Evolutionary conservation across 106 monocot species (phyloP).

Genomic region (Gastrodia elata): DNA sequence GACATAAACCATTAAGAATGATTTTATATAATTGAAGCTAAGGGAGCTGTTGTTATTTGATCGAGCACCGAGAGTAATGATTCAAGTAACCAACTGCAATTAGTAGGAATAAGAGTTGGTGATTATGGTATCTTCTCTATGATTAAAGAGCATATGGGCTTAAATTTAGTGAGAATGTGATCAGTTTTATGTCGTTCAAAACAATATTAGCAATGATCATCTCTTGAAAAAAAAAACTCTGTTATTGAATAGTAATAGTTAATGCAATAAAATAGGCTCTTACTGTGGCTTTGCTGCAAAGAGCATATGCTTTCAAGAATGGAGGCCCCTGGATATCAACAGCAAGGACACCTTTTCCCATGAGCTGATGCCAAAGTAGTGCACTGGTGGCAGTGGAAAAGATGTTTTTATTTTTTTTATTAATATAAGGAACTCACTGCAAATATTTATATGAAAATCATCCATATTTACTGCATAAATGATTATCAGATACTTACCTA

Average conservation of each 20-base stretch:
- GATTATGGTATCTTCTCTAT: too few relatives aligned
- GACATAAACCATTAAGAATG: too few relatives aligned
- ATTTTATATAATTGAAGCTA: too few relatives aligned
- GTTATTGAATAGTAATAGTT: not conserved
- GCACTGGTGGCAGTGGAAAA: slow-evolving; percentile 29
- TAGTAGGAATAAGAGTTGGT: too few relatives aligned
- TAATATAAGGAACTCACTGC: not conserved
- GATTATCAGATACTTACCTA: slow-evolving; percentile 25
- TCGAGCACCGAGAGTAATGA: too few relatives aligned
- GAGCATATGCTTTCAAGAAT: slow-evolving; percentile 67
- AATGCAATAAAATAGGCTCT: not conserved
- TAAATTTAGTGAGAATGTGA: not conserved
- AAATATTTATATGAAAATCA: not conserved
- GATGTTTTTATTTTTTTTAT: not conserved
- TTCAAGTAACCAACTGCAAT: too few relatives aligned
- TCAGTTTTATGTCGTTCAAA: not conserved
- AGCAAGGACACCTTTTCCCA: slow-evolving; percentile 72
- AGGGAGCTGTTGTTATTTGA: too few relatives aligned
- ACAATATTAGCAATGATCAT: too few relatives aligned
- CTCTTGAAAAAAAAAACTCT: too few relatives aligned
- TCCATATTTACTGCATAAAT: not conserved
- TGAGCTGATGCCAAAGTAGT: slow-evolving; percentile 68
- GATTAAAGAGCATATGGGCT: not conserved
- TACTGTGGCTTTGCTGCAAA: slow-evolving; percentile 53
- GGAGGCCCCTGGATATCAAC: slow-evolving; percentile 44